phyloP scores from a whole-genome alignment of 148 eudicot species.

The Silene uniflora region DNA sequence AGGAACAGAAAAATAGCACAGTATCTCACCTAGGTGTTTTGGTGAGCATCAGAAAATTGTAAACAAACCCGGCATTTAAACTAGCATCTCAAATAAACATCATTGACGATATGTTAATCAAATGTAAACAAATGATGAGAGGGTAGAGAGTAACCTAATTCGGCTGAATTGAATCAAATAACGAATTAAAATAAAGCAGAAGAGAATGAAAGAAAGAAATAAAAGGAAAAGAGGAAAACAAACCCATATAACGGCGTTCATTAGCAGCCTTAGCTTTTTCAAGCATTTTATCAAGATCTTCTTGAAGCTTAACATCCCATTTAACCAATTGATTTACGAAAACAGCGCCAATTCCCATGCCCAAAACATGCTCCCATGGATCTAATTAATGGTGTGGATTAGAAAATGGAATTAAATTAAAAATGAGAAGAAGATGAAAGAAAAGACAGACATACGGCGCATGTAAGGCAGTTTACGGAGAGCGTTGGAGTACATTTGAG shows the following conservation, averaged over 20 bases:
- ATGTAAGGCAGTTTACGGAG: slow-evolving; percentile 97
- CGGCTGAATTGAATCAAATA: no score
- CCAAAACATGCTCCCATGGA: slow-evolving; percentile 97
- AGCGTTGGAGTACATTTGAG: slow-evolving; percentile 97
- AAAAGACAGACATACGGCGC: slow-evolving; percentile 57
- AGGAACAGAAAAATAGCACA: no score
- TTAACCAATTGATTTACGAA: slow-evolving; percentile 77
- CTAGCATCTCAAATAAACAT: no score
- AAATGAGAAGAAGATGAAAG: neutral
- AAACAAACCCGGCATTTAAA: no score
- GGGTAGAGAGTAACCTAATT: no score
- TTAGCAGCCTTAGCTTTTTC: slow-evolving; percentile 88
- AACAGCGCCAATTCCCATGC: slow-evolving; percentile 88
- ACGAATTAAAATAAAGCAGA: neutral
- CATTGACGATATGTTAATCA: no score
- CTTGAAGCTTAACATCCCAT: slow-evolving; percentile 78
- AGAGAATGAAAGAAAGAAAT: neutral
- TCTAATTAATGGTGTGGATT: slow-evolving; percentile 33
- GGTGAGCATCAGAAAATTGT: no score
- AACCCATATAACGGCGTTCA: slow-evolving; percentile 91
- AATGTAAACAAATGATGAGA: no score
- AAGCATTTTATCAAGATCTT: slow-evolving; percentile 82
- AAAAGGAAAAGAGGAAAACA: slow-evolving; percentile 2
- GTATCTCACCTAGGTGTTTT: no score
- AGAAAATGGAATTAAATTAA: neutral